Base-by-base conservation (phyloP, 352 stramenopile species). In the Phytopythium ostracodes region DNA sequence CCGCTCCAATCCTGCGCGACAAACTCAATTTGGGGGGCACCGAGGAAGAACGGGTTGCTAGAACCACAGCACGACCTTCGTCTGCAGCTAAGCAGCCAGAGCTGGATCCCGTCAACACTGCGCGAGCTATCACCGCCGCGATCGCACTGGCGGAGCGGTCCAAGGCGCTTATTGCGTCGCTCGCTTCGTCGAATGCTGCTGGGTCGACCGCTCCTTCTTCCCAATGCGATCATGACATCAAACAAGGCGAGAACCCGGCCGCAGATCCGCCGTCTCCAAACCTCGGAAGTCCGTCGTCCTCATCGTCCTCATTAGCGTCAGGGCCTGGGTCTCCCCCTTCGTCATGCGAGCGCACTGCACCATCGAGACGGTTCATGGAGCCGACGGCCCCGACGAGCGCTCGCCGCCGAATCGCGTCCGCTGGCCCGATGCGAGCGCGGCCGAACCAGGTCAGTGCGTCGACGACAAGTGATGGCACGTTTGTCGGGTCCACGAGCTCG, bases 401-500 rank as follows among this genome's bases (percentile, higher is more conserved):
- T 38, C 54, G 46, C 18, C 57, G 50, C 7, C 61, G 75, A 20
- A 55, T 61, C 2, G 38, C 47, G 20, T 78, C 66, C 0, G 71
- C 72, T 44, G 64, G 73, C 4, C 47, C 68, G 5, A 51, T 60
- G 1, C 63, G 61, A 29, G 31, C 36, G 20, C n/a, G 35, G 12
- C 0, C 57, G 15, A 63, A 15, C 56, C 40, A 40, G 27, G 14
- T 10, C 8, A 27, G 20, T 11, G 18, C 22, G 15, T 52, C 55
- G 18, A 25, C 62, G 27, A 33, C 17, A 9, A 31, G 8, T 51
- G 75, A 29, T 10, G 62, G 62, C 17, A 69, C 70, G 2, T 88
- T 81, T 46, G 84, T 90, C 2, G 77, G 79, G 1, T 88, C 81
- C 1, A 88, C 82, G 17, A 84, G 66, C 27, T 90, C 81, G 47